Evolutionary conservation across 352 stramenopile genomes (phyloP), one percentile per base, ranked within the genome.

Genomic region (Globisporangium recalcitrans): DNA sequence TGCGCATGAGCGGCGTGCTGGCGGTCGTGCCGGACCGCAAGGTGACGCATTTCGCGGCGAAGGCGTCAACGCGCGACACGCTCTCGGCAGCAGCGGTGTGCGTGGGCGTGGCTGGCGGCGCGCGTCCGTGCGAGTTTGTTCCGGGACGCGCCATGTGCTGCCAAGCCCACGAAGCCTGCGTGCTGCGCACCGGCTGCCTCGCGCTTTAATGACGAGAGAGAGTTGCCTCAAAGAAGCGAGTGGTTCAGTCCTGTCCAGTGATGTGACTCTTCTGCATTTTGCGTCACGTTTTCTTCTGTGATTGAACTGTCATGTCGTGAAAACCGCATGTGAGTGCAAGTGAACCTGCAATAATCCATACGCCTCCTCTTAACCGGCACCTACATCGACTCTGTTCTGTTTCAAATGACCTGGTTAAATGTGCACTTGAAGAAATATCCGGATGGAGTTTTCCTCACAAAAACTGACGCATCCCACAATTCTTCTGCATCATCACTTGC

Each of bases 101-200:
- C 55, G 61, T 36, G 8, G 63, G 51, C 7, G 64, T 74, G 48
- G 52, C 59, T 8, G 60, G 63, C 52, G 77, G 77, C 29, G 69
- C 69, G 24, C 82, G 80, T 38, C 73, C 78, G 32, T 92, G 82
- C 52, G 78, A 90, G 67, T 92, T 82, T 64, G 63, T 78, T 0
- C 74, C 80, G 0, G 78, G 78, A 1, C 73, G 77, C 46, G 82
- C 75, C 10, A 92, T 92, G 82, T 90, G 82, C 66, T 92, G 82
- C 70, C 64, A 78, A 53, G n/a, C 52, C n/a, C 19, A 85, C 59
- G 82, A 92, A 63, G 80, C 80, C 7, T 92, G 82, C 31, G 77
- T 92, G 47, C 66, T 90, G 60, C 77, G 74, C 52, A 58, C 69
- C 36, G 82, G 82, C 9, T 92, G 82, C 52, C 62, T 73, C 24